These are phyloP conservation scores for Blastobotrys illinoisensis DNA, from an alignment of 1,139 yeast species.

Conservation along the genomic window DNA sequence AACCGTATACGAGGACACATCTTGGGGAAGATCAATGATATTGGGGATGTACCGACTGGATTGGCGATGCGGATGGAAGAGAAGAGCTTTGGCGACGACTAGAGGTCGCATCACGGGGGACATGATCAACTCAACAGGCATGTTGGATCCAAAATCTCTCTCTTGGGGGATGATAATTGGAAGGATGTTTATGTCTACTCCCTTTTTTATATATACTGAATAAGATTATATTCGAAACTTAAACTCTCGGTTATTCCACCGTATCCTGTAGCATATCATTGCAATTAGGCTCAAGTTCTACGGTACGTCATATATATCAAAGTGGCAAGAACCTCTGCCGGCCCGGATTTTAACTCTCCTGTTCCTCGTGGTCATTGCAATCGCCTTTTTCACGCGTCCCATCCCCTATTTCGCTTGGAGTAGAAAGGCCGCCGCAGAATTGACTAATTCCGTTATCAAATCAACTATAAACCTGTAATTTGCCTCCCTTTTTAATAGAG, in stretches of 20 bases:
- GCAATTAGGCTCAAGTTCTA: no score
- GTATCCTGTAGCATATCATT: no score
- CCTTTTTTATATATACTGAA: background rate
- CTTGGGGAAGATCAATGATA: slow-evolving; percentile 41
- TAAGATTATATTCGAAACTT: background rate
- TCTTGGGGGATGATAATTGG: background rate
- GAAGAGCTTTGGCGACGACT: slow-evolving; percentile 48
- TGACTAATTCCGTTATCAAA: no score
- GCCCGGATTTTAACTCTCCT: no score
- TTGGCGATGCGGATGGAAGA: slow-evolving; percentile 54
- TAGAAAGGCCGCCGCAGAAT: no score
- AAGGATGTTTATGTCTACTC: background rate
- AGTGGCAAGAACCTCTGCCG: no score
- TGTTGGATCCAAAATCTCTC: slow-evolving; percentile 19
- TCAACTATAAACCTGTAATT: no score
- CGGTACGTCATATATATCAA: no score
- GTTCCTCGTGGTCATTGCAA: no score
- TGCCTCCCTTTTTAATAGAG: no score
- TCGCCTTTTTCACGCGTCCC: no score
- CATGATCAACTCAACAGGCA: slow-evolving; percentile 56
- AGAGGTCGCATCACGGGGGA: slow-evolving; percentile 58
- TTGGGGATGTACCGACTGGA: slow-evolving; percentile 53
- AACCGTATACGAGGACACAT: slow-evolving; percentile 41
- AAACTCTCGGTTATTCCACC: background rate
- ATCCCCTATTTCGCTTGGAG: no score